Conservation (phyloP, 805 yeast genomes). For the Aciculoconidium aculeatum region DNA sequence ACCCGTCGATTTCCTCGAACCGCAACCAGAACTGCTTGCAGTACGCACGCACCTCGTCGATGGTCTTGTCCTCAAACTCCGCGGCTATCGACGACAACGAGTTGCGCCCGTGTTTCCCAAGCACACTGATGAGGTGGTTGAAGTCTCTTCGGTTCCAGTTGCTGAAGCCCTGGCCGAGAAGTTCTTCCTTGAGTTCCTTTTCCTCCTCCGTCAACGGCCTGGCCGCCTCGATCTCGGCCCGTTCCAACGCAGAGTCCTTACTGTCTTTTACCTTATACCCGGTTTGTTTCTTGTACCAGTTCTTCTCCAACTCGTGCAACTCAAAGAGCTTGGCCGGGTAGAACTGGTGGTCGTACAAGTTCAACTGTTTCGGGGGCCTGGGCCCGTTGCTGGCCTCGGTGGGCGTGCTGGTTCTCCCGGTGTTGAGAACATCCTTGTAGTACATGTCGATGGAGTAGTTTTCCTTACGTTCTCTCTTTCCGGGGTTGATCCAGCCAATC, state of each 20-base stretch:
- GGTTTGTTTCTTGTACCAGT: slow-evolving; percentile 64
- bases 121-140: slow-evolving; percentile 66
- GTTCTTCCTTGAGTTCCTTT: slow-evolving; percentile 52
- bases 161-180: slow-evolving; percentile 61
- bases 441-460: slow-evolving; percentile 86
- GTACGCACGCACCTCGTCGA: slow-evolving; percentile 74
- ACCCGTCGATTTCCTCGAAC: slow-evolving; percentile 77
- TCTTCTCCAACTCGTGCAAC: slow-evolving; percentile 74
- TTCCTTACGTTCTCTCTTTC: slow-evolving; percentile 78
- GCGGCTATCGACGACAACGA: slow-evolving; percentile 62
- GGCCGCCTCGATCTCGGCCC: slow-evolving; percentile 68
- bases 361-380: slow-evolving; percentile 77
- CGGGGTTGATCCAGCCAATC: slow-evolving; percentile 75
- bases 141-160: slow-evolving; percentile 89
- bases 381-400: slow-evolving; percentile 48
- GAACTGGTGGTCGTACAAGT: slow-evolving; percentile 86
- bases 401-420: slow-evolving; percentile 41
- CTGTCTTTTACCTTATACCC: slow-evolving; percentile 49
- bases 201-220: slow-evolving; percentile 82
- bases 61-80: slow-evolving; percentile 77
- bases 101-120: slow-evolving; percentile 78
- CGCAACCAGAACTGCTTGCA: slow-evolving; percentile 78
- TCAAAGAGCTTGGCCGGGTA: slow-evolving; percentile 72
- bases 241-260: slow-evolving; percentile 50
- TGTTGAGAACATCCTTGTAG: slow-evolving; percentile 71